Conservation (phyloP, 2,329 filamentous ascomycete species). For the Triangularia setosa region DNA sequence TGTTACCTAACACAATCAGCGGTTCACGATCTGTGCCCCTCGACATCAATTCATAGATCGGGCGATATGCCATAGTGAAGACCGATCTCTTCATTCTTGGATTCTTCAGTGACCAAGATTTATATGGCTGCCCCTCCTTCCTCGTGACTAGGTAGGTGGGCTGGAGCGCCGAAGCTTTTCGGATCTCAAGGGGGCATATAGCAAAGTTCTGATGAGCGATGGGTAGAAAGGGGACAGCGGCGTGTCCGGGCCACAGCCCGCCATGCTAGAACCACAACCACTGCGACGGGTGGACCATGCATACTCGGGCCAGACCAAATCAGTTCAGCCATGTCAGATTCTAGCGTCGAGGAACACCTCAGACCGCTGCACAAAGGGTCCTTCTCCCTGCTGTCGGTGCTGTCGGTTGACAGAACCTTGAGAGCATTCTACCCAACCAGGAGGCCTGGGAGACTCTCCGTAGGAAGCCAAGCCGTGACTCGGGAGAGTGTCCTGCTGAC, state of each 20-base stretch:
- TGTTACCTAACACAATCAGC: background rate
- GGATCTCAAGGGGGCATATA: background rate
- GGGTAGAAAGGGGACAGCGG: background rate
- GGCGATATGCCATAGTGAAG: background rate
- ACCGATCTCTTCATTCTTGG: background rate
- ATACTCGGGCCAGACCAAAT: background rate
- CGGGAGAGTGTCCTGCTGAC: background rate
- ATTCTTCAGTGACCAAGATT: background rate
- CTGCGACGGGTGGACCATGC: background rate
- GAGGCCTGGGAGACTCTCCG: background rate
- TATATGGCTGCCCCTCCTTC: background rate
- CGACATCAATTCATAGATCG: background rate
- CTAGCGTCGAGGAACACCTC: background rate
- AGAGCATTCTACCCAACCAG: background rate
- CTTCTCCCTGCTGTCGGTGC: background rate
- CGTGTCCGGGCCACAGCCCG: background rate
- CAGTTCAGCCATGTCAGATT: background rate
- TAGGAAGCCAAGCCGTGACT: background rate
- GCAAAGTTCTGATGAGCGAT: background rate
- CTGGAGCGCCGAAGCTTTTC: background rate
- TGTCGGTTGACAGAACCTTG: background rate
- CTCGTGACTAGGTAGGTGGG: background rate
- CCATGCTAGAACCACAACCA: background rate
- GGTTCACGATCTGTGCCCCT: background rate
- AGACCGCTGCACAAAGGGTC: constrained; percentile 1